Conservation (phyloP, 2,329 filamentous ascomycete genomes). For the Colletotrichum incanum region DNA sequence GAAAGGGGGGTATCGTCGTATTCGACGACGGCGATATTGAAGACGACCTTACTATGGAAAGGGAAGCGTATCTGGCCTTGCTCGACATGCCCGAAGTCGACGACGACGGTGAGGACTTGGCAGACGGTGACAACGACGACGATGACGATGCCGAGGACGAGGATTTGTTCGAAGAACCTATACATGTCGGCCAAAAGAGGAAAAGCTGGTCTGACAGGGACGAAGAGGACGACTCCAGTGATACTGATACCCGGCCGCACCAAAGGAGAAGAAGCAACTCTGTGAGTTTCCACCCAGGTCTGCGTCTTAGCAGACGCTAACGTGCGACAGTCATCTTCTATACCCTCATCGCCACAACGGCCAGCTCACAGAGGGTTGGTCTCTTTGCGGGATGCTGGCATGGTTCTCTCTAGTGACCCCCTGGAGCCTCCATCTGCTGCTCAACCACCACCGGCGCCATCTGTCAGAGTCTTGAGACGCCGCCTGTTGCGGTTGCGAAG, state of each 20-base stretch:
- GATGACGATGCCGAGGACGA: constrained; percentile 66
- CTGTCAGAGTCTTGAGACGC: constrained; percentile 79
- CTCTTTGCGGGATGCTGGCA: constrained; percentile 65
- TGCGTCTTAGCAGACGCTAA: constrained; percentile 41
- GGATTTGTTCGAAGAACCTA: constrained; percentile 58
- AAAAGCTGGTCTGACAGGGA: constrained; percentile 81
- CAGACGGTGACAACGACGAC: constrained; percentile 68
- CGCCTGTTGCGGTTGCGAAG: constrained; percentile 82
- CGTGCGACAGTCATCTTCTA: constrained; percentile 72
- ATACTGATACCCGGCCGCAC: constrained; percentile 81
- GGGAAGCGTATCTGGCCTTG: constrained; percentile 87
- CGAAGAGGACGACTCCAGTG: constrained; percentile 79
- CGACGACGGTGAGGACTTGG: constrained; percentile 77
- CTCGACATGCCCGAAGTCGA: constrained; percentile 92
- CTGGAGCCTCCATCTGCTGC: constrained; percentile 71
- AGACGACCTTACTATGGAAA: constrained; percentile 81
- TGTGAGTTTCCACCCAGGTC: constrained; percentile 63
- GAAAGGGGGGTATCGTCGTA: constrained; percentile 90
- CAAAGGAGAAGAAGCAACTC: constrained; percentile 92
- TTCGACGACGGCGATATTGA: constrained; percentile 98
- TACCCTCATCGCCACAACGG: constrained; percentile 75
- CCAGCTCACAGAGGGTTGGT: constrained; percentile 74
- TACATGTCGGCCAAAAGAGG: constrained; percentile 76
- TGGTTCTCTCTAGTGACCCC: constrained; percentile 64
- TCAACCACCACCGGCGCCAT: constrained; percentile 74